These are phyloP conservation scores for Pythium guiyangense DNA, from an alignment of 352 stramenopile genomes.

Conservation along the genomic window DNA sequence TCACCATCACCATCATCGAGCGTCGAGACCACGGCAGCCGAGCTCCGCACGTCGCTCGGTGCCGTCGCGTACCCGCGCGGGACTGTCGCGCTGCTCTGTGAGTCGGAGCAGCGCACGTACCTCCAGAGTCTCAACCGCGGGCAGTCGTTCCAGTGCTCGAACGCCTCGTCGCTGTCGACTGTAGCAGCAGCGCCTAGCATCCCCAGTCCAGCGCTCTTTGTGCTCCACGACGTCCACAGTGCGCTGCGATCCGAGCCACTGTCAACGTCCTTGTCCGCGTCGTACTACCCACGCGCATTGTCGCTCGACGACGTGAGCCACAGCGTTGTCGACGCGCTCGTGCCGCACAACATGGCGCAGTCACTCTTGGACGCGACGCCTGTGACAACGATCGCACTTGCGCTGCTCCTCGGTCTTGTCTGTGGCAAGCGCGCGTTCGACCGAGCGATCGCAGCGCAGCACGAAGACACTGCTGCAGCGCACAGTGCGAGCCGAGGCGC, in stretches of 20 bases:
- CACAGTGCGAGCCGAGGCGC: neutral
- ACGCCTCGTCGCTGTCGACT: conserved; percentile 23
- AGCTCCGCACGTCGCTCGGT: conserved; percentile 17
- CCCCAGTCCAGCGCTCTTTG: conserved; percentile 26
- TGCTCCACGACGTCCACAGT: conserved; percentile 23
- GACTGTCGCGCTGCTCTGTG: conserved; percentile 35
- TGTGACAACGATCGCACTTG: conserved; percentile 16
- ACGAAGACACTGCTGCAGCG: conserved; percentile 6
- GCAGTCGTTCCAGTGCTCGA: conserved; percentile 36
- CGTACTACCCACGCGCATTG: conserved; percentile 22
- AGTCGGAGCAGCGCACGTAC: conserved; percentile 21
- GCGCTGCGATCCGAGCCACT: conserved; percentile 6
- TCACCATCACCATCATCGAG: neutral
- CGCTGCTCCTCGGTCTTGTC: conserved; percentile 17
- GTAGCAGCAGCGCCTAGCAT: neutral
- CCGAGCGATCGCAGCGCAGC: conserved; percentile 18
- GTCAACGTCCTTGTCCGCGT: neutral
- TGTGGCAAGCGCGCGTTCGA: conserved; percentile 19
- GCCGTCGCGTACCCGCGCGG: conserved; percentile 14
- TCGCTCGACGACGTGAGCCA: conserved; percentile 2
- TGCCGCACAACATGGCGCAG: conserved; percentile 18
- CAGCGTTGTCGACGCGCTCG: conserved; percentile 10
- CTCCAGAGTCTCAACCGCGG: conserved; percentile 24
- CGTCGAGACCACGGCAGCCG: conserved; percentile 2
- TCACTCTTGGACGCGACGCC: conserved; percentile 16